These are phyloP conservation scores for Moniliophthora roreri DNA, from an alignment of 1,284 basidiomycete species.

Conservation along the genomic window DNA sequence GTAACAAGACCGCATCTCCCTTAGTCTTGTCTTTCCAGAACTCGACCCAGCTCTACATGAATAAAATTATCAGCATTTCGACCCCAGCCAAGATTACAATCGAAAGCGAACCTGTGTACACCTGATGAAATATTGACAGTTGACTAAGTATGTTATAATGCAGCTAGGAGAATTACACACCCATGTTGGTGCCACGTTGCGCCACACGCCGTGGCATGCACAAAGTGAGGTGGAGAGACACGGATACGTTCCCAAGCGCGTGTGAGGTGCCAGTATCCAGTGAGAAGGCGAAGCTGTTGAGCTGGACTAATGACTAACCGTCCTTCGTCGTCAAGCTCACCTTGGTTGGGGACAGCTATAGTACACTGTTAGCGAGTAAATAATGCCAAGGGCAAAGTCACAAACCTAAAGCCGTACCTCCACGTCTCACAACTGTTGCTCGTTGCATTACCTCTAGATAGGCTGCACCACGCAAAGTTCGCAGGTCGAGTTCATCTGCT, in stretches of 20 bases:
- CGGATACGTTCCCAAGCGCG: conserved; percentile 63
- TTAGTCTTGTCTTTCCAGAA: conserved; percentile 72
- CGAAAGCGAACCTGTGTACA: too few relatives aligned
- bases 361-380: not conserved
- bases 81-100: too few relatives aligned
- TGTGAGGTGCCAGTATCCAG: conserved; percentile 65
- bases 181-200: conserved; percentile 69
- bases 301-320: conserved; percentile 48
- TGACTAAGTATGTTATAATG: too few relatives aligned
- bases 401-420: not conserved
- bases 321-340: conserved; percentile 36
- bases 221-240: conserved; percentile 50
- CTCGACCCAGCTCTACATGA: conserved; percentile 61
- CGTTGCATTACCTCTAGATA: conserved; percentile 72
- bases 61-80: too few relatives aligned
- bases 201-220: conserved; percentile 58
- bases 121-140: too few relatives aligned
- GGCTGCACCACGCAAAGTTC: conserved; percentile 55
- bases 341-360: conserved; percentile 16
- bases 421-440: conserved; percentile 42
- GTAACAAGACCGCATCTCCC: conserved; percentile 52
- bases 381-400: not conserved
- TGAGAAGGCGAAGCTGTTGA: conserved; percentile 62
- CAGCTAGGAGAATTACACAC: too few relatives aligned
- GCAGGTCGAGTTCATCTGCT: conserved; percentile 62